Percentiles rank a stretch among this genome's conserved stretches.
Evolutionary conservation across 2,329 filamentous ascomycete genomes (phyloP).

Genomic region (Nemania sp.): DNA sequence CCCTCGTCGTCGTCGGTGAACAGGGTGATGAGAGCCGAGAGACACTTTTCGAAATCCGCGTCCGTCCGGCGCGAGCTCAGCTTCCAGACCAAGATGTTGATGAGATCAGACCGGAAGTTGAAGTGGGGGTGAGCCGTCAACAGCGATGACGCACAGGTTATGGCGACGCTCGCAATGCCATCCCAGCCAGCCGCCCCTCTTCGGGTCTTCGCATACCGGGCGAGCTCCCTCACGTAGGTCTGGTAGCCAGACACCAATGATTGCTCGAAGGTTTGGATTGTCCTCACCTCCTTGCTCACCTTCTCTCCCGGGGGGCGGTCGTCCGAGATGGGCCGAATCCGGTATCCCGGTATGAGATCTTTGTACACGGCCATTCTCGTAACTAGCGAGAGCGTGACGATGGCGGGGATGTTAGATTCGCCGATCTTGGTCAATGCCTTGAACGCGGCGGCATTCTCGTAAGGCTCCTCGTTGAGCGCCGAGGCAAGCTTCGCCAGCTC

Average conservation of each 20-base stretch:
- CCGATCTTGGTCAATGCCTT: conserved; percentile 77
- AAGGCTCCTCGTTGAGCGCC: conserved; percentile 86
- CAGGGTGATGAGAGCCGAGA: conserved; percentile 76
- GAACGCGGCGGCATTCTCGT: conserved; percentile 82
- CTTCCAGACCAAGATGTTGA: conserved; percentile 86
- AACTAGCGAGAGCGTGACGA: conserved; percentile 84
- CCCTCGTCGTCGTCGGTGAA: conserved; percentile 91
- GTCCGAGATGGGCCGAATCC: conserved; percentile 81
- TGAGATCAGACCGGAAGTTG: conserved; percentile 87
- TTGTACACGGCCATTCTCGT: conserved; percentile 92
- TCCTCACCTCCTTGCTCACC: conserved; percentile 88
- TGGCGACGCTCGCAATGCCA: conserved; percentile 72
- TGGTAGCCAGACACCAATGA: conserved; percentile 85
- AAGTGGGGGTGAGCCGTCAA: conserved; percentile 88
- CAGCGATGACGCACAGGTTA: conserved; percentile 83
- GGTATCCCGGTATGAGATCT: conserved; percentile 93
- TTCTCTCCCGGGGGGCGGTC: conserved; percentile 75
- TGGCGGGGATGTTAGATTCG: conserved; percentile 68
- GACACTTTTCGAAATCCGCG: conserved; percentile 76
- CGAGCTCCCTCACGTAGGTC: conserved; percentile 77
- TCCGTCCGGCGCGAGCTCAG: conserved; percentile 75
- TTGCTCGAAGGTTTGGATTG: conserved; percentile 83
- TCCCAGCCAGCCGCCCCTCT: conserved; percentile 46
- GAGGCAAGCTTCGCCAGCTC: conserved; percentile 84
- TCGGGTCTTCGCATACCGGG: conserved; percentile 64